These are phyloP conservation scores for Linaria vulgaris DNA, from an alignment of 257 asterid genomes.

Conservation along the genomic window DNA sequence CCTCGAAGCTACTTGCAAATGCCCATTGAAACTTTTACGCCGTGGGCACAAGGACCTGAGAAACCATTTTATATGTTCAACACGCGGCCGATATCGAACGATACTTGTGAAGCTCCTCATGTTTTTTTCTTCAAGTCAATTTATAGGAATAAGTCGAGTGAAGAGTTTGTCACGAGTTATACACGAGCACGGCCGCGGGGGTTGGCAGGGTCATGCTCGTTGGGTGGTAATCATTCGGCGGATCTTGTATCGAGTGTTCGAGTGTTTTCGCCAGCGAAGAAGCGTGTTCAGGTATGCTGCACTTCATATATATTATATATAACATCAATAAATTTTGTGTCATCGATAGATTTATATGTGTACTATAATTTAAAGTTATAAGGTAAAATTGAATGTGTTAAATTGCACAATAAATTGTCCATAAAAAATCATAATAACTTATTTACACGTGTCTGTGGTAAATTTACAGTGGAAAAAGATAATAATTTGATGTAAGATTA, in stretches of 20 bases:
- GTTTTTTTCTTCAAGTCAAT: slow-evolving; percentile 42
- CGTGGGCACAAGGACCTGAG: slow-evolving; percentile 33
- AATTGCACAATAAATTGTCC: no score
- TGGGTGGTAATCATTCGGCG: slow-evolving; percentile 44
- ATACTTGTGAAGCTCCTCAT: slow-evolving; percentile 58
- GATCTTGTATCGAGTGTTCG: slow-evolving; percentile 29
- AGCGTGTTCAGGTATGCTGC: slow-evolving; percentile 36
- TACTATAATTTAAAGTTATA: no score
- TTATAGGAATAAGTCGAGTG: background rate
- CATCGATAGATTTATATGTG: no score
- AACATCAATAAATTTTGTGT: no score
- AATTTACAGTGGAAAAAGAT: no score
- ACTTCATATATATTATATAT: no score
- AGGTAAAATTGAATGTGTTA: no score
- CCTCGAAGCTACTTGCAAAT: slow-evolving; percentile 49
- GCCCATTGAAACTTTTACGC: slow-evolving; percentile 48
- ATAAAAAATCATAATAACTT: no score
- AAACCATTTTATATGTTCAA: slow-evolving; percentile 54
- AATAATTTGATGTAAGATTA: no score
- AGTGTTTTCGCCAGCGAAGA: slow-evolving; percentile 29
- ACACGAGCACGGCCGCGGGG: slow-evolving; percentile 30
- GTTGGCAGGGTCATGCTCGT: slow-evolving; percentile 28
- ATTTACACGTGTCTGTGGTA: no score
- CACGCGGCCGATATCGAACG: slow-evolving; percentile 31
- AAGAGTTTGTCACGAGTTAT: slow-evolving; percentile 27